Base-by-base conservation (phyloP, 768 basidiomycete genomes). In the Cystofilobasidium macerans region DNA sequence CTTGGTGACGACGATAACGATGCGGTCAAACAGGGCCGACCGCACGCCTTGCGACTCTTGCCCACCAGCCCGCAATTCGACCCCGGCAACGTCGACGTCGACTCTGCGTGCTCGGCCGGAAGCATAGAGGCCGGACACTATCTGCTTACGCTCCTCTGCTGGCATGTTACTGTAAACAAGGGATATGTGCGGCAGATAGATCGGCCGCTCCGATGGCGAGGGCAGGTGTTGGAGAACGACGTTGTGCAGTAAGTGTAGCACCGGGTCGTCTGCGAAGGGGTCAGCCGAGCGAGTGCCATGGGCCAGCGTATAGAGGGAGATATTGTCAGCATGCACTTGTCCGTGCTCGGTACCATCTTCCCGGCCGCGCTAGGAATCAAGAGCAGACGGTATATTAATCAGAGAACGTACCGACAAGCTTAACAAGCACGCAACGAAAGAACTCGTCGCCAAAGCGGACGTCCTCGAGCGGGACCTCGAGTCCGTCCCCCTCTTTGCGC, bases 101-200 rank as follows among this genome's bases (percentile, higher is more conserved):
- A n/a, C n/a, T n/a, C n/a, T n/a, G n/a, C 65, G 65, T 3, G 33
- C 65, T 1, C 14, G 36, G 18, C 58, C 53, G 0, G 43, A 16
- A 8, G 28, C 40, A 22, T 61, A 66, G 14, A 66, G 58, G 3
- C 33, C 26, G 6, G 28, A 36, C 0, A 66, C 65, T 12, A 61
- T 54, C 11, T 33, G 18, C 26, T 66, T 32, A 0, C 65, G 58
- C 6, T 66, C 65, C 3, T 28, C 33, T 7, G 45, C 33, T 32
- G 65, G 20, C 24, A 66, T 56, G 53, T 61, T 47, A 24, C 51
- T 56, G 65, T 66, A 66, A n/a, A 66, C 22, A 22, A 66, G 59
- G 18, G 65, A 66, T 18, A 66, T 35, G 36, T 66, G 65, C 0
- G 65, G 65, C 53, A 53, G 61, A 32, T 38, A 66, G 36, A 42